Evolutionary conservation across 2,329 filamentous ascomycete genomes (phyloP).

Genomic region (Domatiomyces globalis): DNA sequence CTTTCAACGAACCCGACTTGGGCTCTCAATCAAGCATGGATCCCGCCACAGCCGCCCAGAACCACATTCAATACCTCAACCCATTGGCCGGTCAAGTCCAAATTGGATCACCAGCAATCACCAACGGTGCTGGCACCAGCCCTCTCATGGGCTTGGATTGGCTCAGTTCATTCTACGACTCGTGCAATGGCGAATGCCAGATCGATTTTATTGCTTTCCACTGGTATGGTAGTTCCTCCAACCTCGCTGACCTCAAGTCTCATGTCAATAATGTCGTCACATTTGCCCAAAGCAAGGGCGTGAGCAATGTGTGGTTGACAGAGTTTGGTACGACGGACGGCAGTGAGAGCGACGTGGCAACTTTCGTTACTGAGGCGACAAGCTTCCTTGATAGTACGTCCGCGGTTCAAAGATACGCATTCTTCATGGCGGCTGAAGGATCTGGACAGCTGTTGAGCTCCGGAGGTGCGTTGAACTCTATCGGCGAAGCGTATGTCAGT

Average conservation of each 20-base stretch:
- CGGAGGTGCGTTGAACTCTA: conserved; percentile 11
- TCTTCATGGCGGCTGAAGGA: conserved; percentile 25
- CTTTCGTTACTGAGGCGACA: conserved; percentile 27
- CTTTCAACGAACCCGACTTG: conserved; percentile 36
- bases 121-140: conserved; percentile 23
- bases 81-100: conserved; percentile 24
- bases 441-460: conserved; percentile 19
- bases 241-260: conserved; percentile 24
- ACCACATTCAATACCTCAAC: conserved; percentile 28
- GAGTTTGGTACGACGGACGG: conserved; percentile 27
- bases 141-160: conserved; percentile 25
- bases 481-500: conserved; percentile 6
- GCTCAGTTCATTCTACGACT: conserved; percentile 27
- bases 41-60: conserved; percentile 24
- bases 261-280: conserved; percentile 25
- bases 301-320: conserved; percentile 33
- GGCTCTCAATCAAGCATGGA: conserved; percentile 26
- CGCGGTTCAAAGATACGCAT: conserved; percentile 30
- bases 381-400: conserved; percentile 28
- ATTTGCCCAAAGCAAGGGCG: conserved; percentile 22
- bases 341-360: conserved; percentile 9
- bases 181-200: conserved; percentile 26
- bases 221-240: conserved; percentile 28
- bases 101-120: conserved; percentile 31
- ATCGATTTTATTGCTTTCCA: conserved; percentile 31